These are phyloP conservation scores for Rubia occidens DNA, from an alignment of 305 asterid genomes.

Conservation along the genomic window DNA sequence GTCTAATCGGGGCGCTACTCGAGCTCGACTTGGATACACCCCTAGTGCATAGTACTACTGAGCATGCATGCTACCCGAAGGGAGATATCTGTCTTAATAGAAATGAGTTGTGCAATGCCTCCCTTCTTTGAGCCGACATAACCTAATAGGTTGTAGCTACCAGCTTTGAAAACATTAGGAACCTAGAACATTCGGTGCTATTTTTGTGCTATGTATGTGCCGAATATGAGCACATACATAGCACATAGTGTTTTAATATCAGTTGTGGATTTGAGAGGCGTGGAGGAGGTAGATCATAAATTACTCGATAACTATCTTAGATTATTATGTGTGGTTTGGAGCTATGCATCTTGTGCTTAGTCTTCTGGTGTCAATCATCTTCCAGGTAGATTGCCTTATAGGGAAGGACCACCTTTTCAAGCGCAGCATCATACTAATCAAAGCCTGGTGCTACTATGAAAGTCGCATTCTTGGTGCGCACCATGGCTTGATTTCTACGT, in stretches of 20 bases:
- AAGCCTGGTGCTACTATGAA: constrained; percentile 91
- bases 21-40: too few relatives aligned
- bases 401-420: constrained; percentile 72
- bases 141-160: not conserved
- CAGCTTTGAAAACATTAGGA: too few relatives aligned
- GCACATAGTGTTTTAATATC: not conserved
- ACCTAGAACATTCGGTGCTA: too few relatives aligned
- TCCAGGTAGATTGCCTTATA: constrained; percentile 69
- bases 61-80: not conserved
- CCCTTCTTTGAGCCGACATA: not conserved
- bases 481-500: constrained; percentile 80
- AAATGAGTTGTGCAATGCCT: not conserved
- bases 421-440: constrained; percentile 66
- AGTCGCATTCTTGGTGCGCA: constrained; percentile 86
- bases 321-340: not conserved
- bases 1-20: too few relatives aligned
- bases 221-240: not conserved
- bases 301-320: not conserved
- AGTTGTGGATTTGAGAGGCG: not conserved
- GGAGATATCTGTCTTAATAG: not conserved
- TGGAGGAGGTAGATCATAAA: not conserved
- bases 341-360: not conserved
- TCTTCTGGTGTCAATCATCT: constrained; percentile 14
- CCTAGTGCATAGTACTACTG: not conserved
- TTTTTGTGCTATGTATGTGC: not conserved